Evolutionary conservation across 2,329 filamentous ascomycete species (phyloP).

Genomic region (Cadophora sp.): DNA sequence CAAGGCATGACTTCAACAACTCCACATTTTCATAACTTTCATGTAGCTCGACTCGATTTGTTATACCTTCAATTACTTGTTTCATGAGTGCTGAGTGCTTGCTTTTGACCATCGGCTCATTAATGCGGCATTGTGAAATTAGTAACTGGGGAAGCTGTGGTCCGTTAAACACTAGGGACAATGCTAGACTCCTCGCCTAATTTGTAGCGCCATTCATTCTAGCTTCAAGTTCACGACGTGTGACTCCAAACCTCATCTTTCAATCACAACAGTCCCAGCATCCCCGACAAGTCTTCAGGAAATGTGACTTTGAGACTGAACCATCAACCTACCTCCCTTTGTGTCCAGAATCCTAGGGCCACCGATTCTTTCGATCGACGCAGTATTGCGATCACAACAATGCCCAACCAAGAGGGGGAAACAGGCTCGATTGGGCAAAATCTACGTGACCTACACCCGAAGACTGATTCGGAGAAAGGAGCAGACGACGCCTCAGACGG

Average conservation of each 20-base stretch:
- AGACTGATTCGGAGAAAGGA: not conserved
- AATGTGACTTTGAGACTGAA: not conserved
- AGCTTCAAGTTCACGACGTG: not conserved
- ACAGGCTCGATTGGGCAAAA: not conserved
- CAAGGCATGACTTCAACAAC: not conserved
- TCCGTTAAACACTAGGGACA: not conserved
- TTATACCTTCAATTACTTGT: too few relatives aligned
- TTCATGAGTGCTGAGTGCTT: too few relatives aligned
- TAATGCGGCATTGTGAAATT: too few relatives aligned
- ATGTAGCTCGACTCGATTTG: not conserved
- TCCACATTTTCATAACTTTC: not conserved
- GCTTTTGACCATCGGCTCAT: too few relatives aligned
- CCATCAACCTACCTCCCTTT: not conserved
- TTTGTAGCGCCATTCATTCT: not conserved
- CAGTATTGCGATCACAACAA: not conserved
- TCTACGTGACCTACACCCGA: not conserved
- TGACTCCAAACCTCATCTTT: not conserved
- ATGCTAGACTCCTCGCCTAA: not conserved
- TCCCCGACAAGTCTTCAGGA: not conserved
- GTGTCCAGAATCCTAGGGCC: not conserved
- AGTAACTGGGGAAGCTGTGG: too few relatives aligned
- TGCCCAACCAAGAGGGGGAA: not conserved
- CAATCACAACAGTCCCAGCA: not conserved
- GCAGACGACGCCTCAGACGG: constrained; percentile 10
- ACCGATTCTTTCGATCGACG: not conserved